Percentiles rank a stretch among this genome's conserved stretches.
Evolutionary conservation across 1,284 basidiomycete genomes (phyloP).

Genomic region (Moesziomyces parantarcticus): DNA sequence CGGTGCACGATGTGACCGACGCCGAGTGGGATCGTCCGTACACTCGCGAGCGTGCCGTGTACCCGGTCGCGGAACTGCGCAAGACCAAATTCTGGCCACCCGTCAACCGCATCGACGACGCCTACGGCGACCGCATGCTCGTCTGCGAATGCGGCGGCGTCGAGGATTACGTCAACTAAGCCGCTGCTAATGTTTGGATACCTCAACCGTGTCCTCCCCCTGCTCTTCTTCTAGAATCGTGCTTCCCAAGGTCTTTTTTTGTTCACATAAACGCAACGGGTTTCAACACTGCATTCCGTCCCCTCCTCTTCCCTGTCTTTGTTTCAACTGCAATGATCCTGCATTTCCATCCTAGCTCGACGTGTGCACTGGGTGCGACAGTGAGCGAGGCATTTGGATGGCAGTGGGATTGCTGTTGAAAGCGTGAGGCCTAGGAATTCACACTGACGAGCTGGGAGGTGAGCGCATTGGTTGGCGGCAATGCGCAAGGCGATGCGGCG

Average conservation of each 20-base stretch:
- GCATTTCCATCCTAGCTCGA: too few relatives aligned
- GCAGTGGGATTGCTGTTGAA: too few relatives aligned
- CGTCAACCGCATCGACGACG: constrained; percentile 62
- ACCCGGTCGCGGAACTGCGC: constrained; percentile 54
- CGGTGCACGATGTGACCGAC: constrained; percentile 79
- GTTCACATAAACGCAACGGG: constrained; percentile 11
- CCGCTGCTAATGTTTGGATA: background rate
- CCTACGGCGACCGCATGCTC: constrained; percentile 55
- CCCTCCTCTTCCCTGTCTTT: background rate
- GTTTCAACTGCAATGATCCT: background rate
- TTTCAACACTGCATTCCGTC: constrained; percentile 19
- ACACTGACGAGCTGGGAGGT: too few relatives aligned
- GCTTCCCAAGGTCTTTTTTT: background rate
- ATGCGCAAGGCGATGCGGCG: too few relatives aligned
- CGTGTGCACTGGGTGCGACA: too few relatives aligned
- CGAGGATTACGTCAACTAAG: constrained; percentile 46
- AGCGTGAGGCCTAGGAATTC: too few relatives aligned
- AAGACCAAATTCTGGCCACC: constrained; percentile 66
- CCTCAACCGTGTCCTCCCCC: constrained; percentile 9
- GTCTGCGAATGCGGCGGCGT: constrained; percentile 61
- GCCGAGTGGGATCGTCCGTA: constrained; percentile 80
- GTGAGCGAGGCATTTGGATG: too few relatives aligned
- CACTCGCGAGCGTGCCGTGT: constrained; percentile 56
- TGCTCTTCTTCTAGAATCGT: background rate
- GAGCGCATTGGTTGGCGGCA: too few relatives aligned